A percentile compares a stretch with the other conserved stretches of the same genome.
These are phyloP conservation scores for Favolaschia claudopus DNA, from an alignment of 768 basidiomycete genomes.

Conservation along the genomic window DNA sequence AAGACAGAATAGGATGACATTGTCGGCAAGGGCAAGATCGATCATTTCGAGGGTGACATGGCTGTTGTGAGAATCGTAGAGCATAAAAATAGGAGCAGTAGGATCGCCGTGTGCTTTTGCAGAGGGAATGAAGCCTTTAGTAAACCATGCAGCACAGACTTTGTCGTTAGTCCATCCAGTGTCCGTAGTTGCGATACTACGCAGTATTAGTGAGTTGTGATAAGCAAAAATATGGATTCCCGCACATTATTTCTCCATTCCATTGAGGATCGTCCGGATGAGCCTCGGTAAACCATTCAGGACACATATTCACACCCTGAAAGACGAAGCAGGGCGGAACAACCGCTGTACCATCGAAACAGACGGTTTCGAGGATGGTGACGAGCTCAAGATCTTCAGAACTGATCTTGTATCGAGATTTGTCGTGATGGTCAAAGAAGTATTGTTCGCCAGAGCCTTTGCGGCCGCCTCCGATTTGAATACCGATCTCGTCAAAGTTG, in stretches of 20 bases:
- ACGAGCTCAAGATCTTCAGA: slow-evolving; percentile 16
- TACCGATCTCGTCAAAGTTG: slow-evolving; percentile 41
- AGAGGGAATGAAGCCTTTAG: slow-evolving; percentile 45
- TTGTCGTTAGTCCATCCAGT: slow-evolving; percentile 53
- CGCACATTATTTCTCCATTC: slow-evolving; percentile 29
- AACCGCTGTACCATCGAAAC: neutral
- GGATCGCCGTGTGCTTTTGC: slow-evolving; percentile 32
- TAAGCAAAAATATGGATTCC: neutral
- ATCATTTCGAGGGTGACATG: slow-evolving; percentile 39
- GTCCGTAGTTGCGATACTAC: slow-evolving; percentile 40
- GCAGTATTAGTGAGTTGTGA: slow-evolving; percentile 19
- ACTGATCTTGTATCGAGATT: slow-evolving; percentile 11
- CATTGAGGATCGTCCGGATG: slow-evolving; percentile 7
- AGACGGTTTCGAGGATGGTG: neutral
- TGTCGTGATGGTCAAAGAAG: neutral
- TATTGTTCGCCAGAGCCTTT: slow-evolving; percentile 8
- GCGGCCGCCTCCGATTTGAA: slow-evolving; percentile 35
- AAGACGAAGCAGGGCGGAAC: slow-evolving; percentile 12
- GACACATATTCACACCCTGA: neutral
- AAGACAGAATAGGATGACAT: slow-evolving; percentile 43
- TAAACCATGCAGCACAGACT: slow-evolving; percentile 45
- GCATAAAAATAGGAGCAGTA: slow-evolving; percentile 42
- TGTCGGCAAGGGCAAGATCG: slow-evolving; percentile 35
- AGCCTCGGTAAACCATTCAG: neutral
- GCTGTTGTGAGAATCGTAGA: slow-evolving; percentile 52